phyloP scores from a whole-genome alignment of 208 protist genomes.

The Acanthamoeba lenticulata region DNA sequence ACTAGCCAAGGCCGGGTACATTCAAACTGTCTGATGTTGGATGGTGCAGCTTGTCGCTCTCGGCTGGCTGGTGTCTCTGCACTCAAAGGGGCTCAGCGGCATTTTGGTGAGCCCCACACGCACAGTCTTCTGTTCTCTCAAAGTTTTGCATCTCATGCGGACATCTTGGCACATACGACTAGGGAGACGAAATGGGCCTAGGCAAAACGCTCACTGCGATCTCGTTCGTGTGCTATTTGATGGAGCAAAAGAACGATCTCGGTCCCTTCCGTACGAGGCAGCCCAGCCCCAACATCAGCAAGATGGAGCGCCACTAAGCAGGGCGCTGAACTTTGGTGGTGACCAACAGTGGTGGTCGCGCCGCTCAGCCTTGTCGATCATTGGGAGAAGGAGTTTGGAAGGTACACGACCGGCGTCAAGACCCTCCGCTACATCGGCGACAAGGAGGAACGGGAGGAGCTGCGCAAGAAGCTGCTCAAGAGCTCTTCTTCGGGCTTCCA shows the following conservation, averaged over 20 bases:
- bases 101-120: slow-evolving; percentile 88
- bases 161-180: not conserved
- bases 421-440: slow-evolving; percentile 94
- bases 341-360: slow-evolving; percentile 95
- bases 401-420: slow-evolving; percentile 91
- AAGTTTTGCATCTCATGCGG: slow-evolving; percentile 81
- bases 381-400: slow-evolving; percentile 94
- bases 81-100: slow-evolving; percentile 87
- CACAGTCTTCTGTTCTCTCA: not conserved
- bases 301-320: not conserved
- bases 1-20: not conserved
- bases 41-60: slow-evolving; percentile 95
- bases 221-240: slow-evolving; percentile 94
- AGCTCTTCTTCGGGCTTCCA: slow-evolving; percentile 84
- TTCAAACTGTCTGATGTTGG: not conserved
- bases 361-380: slow-evolving; percentile 97
- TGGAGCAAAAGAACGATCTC: slow-evolving; percentile 84
- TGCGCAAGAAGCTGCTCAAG: slow-evolving; percentile 87
- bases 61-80: slow-evolving; percentile 93
- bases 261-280: slow-evolving; percentile 93
- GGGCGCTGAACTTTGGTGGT: slow-evolving; percentile 66
- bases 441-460: slow-evolving; percentile 89
- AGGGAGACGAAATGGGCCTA: slow-evolving; percentile 98
- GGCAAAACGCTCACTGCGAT: slow-evolving; percentile 98
- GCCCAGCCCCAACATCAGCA: slow-evolving; percentile 44